Conservation (phyloP, 257 asterid species). For the Euphrasia confusa region DNA sequence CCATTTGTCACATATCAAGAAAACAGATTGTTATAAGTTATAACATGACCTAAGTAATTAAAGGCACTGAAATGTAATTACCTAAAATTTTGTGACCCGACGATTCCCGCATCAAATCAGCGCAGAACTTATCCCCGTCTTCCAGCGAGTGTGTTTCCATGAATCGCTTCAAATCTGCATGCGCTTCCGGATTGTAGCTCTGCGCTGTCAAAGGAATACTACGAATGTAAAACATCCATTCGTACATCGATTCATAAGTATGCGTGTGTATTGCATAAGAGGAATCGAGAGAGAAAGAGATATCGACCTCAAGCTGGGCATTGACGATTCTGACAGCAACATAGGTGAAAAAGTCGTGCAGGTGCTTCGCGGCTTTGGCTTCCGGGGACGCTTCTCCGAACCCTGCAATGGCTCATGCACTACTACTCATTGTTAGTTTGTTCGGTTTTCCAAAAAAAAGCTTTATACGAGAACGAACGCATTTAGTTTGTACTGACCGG, state of each 20-base stretch:
- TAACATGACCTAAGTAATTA: too few species aligned
- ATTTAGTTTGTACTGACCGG: conserved; percentile 54
- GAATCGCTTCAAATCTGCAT: conserved; percentile 58
- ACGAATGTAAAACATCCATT: not conserved
- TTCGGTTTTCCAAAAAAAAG: not conserved
- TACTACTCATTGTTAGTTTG: not conserved
- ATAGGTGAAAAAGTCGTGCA: conserved; percentile 79
- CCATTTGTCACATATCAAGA: too few species aligned
- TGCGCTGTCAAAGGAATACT: conserved; percentile 38
- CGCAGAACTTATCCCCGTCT: conserved; percentile 79
- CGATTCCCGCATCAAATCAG: conserved; percentile 78
- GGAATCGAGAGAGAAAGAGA: not conserved
- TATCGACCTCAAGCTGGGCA: conserved; percentile 70
- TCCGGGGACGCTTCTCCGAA: conserved; percentile 91
- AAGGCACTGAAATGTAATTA: conserved; percentile 17
- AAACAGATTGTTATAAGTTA: too few species aligned
- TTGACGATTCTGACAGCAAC: conserved; percentile 63
- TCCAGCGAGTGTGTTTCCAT: conserved; percentile 50
- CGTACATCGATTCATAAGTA: too few species aligned
- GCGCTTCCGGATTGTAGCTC: conserved; percentile 81
- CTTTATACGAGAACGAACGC: too few species aligned
- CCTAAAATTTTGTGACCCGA: conserved; percentile 62
- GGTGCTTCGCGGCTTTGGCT: conserved; percentile 69
- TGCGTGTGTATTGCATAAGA: too few species aligned
- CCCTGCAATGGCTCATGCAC: conserved; percentile 40